Percentiles rank a stretch among this genome's conserved stretches.
Evolutionary conservation across 2,329 filamentous ascomycete species (phyloP).

Genomic region (Huntiella omanensis): DNA sequence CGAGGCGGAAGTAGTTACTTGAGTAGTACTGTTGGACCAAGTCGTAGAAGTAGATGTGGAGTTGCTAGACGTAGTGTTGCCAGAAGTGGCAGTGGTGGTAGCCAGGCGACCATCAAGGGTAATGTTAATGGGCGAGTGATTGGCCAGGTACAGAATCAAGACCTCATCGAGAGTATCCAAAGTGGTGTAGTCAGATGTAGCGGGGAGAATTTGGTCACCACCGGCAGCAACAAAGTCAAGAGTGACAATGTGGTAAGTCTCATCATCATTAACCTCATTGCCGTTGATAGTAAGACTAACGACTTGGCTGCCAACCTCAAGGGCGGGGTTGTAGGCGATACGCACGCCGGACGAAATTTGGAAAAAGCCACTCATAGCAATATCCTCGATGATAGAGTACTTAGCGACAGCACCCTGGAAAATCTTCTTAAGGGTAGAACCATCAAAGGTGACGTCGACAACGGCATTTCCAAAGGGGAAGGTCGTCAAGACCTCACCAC

Average conservation of each 20-base stretch:
- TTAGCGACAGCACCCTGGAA: constrained; percentile 39
- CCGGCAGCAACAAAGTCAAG: constrained; percentile 43
- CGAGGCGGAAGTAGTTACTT: background rate
- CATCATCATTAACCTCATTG: constrained; percentile 22
- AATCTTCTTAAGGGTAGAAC: constrained; percentile 34
- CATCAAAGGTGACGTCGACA: constrained; percentile 35
- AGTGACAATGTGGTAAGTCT: constrained; percentile 38
- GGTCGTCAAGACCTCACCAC: constrained; percentile 41
- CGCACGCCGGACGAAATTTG: constrained; percentile 39
- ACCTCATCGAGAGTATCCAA: constrained; percentile 37
- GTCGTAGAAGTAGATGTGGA: background rate
- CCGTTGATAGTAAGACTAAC: constrained; percentile 32
- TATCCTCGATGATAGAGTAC: constrained; percentile 34
- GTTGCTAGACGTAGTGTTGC: background rate
- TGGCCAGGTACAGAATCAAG: constrained; percentile 29
- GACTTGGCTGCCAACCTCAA: constrained; percentile 29
- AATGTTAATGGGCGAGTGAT: constrained; percentile 29
- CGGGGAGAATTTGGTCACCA: constrained; percentile 38
- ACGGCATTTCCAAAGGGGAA: constrained; percentile 50
- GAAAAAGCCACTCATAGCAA: constrained; percentile 36
- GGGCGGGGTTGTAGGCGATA: constrained; percentile 36
- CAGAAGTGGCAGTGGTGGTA: background rate
- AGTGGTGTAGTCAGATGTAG: constrained; percentile 21
- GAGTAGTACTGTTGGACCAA: background rate
- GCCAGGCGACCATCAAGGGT: constrained; percentile 28